Evolutionary conservation across 345 rosid genomes (phyloP).

Genomic region (Gossypium turneri): DNA sequence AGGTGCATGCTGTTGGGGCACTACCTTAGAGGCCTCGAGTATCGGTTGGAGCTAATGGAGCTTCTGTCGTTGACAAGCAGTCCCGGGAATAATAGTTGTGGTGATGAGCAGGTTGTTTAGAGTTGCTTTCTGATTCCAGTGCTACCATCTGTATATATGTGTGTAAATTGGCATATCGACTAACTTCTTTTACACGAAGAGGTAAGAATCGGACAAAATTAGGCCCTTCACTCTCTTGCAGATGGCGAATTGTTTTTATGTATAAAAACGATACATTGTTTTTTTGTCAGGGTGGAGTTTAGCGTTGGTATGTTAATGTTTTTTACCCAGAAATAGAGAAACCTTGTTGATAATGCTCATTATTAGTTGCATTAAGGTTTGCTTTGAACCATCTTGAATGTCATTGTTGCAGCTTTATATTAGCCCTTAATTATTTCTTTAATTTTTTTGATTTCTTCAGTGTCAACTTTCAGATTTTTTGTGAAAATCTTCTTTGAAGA

Average conservation of each 20-base stretch:
- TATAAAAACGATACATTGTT: slow-evolving; percentile 21
- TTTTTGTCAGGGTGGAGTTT: neutral
- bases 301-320: too few species aligned
- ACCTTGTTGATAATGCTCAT: too few species aligned
- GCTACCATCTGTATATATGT: slow-evolving; percentile 29
- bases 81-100: slow-evolving; percentile 33
- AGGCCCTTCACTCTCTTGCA: neutral
- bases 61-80: slow-evolving; percentile 56
- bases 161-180: neutral
- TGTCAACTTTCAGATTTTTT: too few species aligned
- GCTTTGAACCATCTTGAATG: too few species aligned
- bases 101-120: slow-evolving; percentile 34
- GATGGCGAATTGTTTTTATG: slow-evolving; percentile 18
- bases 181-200: slow-evolving; percentile 20
- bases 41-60: slow-evolving; percentile 72
- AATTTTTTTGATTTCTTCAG: too few species aligned
- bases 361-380: too few species aligned
- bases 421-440: too few species aligned
- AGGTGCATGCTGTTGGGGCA: slow-evolving; percentile 98
- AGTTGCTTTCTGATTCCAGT: slow-evolving; percentile 8
- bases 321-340: too few species aligned
- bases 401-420: too few species aligned
- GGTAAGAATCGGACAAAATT: slow-evolving; percentile 17
- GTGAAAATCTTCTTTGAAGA: too few species aligned
- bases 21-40: slow-evolving; percentile 84